Base-by-base conservation (phyloP, 106 monocot genomes). In the Dendrobium catenatum region DNA sequence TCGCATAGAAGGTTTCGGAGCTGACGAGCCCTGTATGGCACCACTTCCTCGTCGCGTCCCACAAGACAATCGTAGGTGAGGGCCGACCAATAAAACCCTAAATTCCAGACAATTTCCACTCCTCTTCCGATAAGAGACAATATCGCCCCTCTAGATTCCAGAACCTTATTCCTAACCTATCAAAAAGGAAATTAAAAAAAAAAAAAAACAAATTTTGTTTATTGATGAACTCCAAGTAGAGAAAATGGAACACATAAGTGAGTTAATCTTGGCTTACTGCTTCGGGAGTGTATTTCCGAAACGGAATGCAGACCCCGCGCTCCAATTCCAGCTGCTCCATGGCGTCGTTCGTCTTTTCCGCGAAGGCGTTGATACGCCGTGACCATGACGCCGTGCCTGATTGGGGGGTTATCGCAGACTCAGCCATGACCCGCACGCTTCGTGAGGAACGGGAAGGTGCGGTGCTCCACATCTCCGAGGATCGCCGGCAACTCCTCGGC, bases 291-390 rank as follows among this genome's bases (percentile, higher is more conserved):
- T 99, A 99, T 67, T 95, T 99, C 76, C 93, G 88, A 85, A 93
- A 99, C 58, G 95, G 98, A 29, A 95, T 83, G 76, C 98, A 99
- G 42, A 95, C 98, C 5, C 98, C 98, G 1, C 98, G 98, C 88
- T 99, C 98, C 80, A 99, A 90, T 73, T 99, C 98, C 15, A 99
- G 93, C 86, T 91, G 98, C 82, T 99, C 95, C 95, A 91, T 55
- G 54, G 98, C 95, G 55, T 86, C 84, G 81, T 80, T 89, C 48
- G 48, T 6, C 76, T 5, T 76, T 13, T 26, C 76, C 49, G 22
- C 46, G 15, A 76, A 27, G 16, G 46, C 49, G 27, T 11, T 49
- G 49, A 42, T 49, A 2, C 76, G 76, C 48, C 49, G 76, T 46
- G 26, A 11, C 76, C 46, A 76, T 27, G 76, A 2, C 76, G 10